A percentile compares a stretch with the other conserved stretches of the same genome.
Evolutionary conservation across 2,329 filamentous ascomycete genomes (phyloP).

Genomic region (Claviceps purpurea): DNA sequence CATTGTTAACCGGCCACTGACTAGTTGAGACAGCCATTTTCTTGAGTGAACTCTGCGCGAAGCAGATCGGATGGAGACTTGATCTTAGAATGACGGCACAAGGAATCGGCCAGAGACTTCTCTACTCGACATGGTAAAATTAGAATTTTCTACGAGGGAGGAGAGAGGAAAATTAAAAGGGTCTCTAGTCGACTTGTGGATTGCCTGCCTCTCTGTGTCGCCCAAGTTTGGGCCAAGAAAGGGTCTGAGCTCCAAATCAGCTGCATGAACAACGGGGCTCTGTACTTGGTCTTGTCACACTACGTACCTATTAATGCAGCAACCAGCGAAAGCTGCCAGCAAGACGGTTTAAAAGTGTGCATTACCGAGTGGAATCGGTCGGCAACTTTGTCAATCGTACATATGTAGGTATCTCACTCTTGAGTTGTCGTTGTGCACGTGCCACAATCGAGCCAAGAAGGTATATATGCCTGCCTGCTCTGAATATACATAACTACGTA

Average conservation of each 20-base stretch:
- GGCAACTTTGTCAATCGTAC: too few relatives aligned
- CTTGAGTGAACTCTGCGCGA: background rate
- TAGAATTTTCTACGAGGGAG: background rate
- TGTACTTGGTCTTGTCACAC: background rate
- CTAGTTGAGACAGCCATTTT: conserved; percentile 25
- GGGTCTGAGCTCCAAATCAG: background rate
- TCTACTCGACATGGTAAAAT: background rate
- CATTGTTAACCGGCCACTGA: conserved; percentile 37
- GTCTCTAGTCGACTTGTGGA: background rate
- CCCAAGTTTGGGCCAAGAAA: background rate
- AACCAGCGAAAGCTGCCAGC: too few relatives aligned
- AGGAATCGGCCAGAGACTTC: background rate
- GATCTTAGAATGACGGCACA: background rate
- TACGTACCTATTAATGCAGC: too few relatives aligned
- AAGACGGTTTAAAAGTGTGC: too few relatives aligned
- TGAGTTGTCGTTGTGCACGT: too few relatives aligned
- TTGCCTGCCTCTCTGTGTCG: background rate
- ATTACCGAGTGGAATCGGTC: too few relatives aligned
- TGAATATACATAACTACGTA: too few relatives aligned
- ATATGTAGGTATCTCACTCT: too few relatives aligned
- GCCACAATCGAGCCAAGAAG: too few relatives aligned
- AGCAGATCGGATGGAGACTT: background rate
- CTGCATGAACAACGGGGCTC: background rate
- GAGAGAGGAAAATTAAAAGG: background rate
- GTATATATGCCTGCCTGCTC: too few relatives aligned